phyloP scores from a whole-genome alignment of 179 eudicot species.

The Silene noctiflora region DNA sequence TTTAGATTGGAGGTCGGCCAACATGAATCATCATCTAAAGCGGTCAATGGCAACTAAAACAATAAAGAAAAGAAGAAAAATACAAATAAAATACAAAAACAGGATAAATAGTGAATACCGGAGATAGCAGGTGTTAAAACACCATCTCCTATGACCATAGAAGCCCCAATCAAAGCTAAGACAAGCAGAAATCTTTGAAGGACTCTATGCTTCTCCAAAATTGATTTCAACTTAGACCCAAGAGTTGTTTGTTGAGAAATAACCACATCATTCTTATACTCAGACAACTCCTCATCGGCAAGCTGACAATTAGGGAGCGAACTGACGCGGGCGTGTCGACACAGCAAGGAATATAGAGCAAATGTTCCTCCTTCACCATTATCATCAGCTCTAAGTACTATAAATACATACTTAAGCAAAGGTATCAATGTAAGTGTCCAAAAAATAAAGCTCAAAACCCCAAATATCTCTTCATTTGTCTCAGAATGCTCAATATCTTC shows the following conservation, averaged over 20 bases:
- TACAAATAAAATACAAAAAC: background rate
- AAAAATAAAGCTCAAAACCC: constrained; percentile 72
- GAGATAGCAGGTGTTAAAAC: constrained; percentile 76
- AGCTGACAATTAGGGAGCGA: constrained; percentile 65
- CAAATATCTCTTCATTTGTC: constrained; percentile 79
- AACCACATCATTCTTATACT: constrained; percentile 55
- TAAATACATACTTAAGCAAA: constrained; percentile 71
- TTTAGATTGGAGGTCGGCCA: no score
- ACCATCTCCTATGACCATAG: constrained; percentile 98
- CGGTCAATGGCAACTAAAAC: no score
- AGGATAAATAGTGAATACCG: constrained; percentile 36
- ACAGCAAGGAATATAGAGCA: constrained; percentile 73
- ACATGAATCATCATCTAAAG: no score
- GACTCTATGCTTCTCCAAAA: constrained; percentile 65
- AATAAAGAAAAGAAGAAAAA: no score
- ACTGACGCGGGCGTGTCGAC: constrained; percentile 78
- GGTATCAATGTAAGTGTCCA: constrained; percentile 77
- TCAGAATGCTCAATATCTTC: constrained; percentile 52
- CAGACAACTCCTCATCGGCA: constrained; percentile 70
- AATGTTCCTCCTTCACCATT: constrained; percentile 99
- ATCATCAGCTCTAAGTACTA: constrained; percentile 90
- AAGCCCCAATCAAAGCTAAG: constrained; percentile 81
- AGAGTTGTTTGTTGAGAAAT: constrained; percentile 30
- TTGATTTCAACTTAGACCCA: constrained; percentile 63
- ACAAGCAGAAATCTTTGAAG: constrained; percentile 72